Base-by-base conservation (phyloP, 2,329 filamentous ascomycete genomes). In the Graphium sp. region DNA sequence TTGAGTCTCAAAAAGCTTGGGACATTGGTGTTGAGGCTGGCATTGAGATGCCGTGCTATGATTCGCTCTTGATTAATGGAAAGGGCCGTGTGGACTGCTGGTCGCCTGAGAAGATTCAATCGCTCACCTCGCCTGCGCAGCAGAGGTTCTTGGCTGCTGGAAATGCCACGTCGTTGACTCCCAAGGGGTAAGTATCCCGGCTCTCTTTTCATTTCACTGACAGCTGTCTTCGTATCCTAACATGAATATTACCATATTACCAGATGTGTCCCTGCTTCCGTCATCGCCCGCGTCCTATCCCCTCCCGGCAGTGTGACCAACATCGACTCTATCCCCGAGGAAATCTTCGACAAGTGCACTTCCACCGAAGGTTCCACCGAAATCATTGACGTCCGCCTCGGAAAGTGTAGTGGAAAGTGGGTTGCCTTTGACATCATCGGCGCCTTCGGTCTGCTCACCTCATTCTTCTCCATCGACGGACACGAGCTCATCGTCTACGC, bases 1-100 rank as follows among this genome's bases (percentile, higher is more conserved):
- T 63, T 7, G 63, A 60, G 0, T 72, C 66, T 0, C 42, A 53
- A 4, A 45, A 64, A 21, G 53, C 48, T 26, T 53, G 46, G 47
- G 49, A 60, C 4, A 51, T 62, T 11, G 53, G 59, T 4, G 17
- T 50, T 0, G 50, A 46, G 1, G 48, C 60, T 2, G 54, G 54
- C 5, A 46, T 66, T 7, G 62, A 68, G 32, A 52, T 54, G 16
- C 52, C 56, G 0, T 76, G 72, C 48, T 65, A 66, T 34, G 70
- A 74, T 39, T 60, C 67, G 0, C 49, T 76, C 10, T 45, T 75
- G 9, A 53, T 76, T 28, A 75, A 77, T 33, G 71, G 71, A 16
- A 66, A 69, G 36, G 69, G 68, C 4, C 50, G 53, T 2, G 58
- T 68, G 0, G 47, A 60, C 27, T 74, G 70, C 40, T 50, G 62